Evolutionary conservation across 306 rosid genomes (phyloP).

Genomic region (Medicago truncatula): MtrunA17r5.0-ANR NC_053046.1:7552001-7552500

Average conservation of each 20-base stretch:
- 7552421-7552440: conserved; percentile 40
- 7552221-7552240: conserved; percentile 48
- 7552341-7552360: conserved; percentile 36
- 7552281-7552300: conserved; percentile 44
- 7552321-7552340: conserved; percentile 38
- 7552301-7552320: conserved; percentile 34
- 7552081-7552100: conserved; percentile 1
- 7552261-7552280: conserved; percentile 22
- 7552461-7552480: conserved; percentile 54
- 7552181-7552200: background rate
- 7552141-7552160: conserved; percentile 16
- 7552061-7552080: conserved; percentile 25
- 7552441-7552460: conserved; percentile 33
- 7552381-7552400: conserved; percentile 29
- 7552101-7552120: conserved; percentile 42
- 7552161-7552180: conserved; percentile 4
- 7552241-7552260: conserved; percentile 29
- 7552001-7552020: conserved; percentile 33
- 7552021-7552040: conserved; percentile 36
- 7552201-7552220: conserved; percentile 53
- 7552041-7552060: conserved; percentile 51
- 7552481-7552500: conserved; percentile 80
- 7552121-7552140: background rate
- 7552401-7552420: conserved; percentile 40
- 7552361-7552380: background rate